Evolutionary conservation across 345 rosid species (phyloP).

Genomic region (Aquilaria yunnanensis): DNA sequence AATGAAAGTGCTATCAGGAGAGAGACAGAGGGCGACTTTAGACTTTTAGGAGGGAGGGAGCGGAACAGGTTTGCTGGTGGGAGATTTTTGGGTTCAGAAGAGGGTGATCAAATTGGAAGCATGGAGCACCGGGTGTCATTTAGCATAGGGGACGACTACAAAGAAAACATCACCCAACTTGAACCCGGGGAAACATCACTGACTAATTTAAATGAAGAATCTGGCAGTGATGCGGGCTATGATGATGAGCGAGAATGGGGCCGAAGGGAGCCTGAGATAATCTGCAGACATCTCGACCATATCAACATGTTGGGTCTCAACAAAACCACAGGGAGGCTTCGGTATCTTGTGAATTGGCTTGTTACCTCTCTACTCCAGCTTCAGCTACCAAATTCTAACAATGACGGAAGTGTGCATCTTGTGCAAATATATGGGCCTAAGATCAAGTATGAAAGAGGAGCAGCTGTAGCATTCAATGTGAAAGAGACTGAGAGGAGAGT

Average conservation of each 20-base stretch:
- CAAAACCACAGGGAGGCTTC: slow-evolving; percentile 62
- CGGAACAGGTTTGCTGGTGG: slow-evolving; percentile 35
- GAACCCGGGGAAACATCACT: slow-evolving; percentile 60
- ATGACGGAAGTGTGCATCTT: slow-evolving; percentile 34
- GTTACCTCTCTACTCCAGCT: slow-evolving; percentile 82
- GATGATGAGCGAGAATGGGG: slow-evolving; percentile 63
- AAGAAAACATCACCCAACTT: slow-evolving; percentile 28
- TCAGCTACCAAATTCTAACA: slow-evolving; percentile 38
- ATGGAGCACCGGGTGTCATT: slow-evolving; percentile 39
- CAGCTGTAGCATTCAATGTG: slow-evolving; percentile 58
- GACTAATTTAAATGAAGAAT: slow-evolving; percentile 45
- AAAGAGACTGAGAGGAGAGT: slow-evolving; percentile 31
- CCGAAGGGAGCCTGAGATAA: slow-evolving; percentile 69
- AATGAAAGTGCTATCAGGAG: slow-evolving; percentile 60
- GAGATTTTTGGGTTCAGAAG: slow-evolving; percentile 42
- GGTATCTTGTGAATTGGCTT: slow-evolving; percentile 81
- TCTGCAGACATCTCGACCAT: slow-evolving; percentile 73
- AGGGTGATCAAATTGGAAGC: slow-evolving; percentile 36
- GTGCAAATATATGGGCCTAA: slow-evolving; percentile 69
- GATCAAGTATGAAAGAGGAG: slow-evolving; percentile 67
- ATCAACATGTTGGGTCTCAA: slow-evolving; percentile 71
- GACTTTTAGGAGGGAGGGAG: slow-evolving; percentile 57
- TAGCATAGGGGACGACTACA: slow-evolving; percentile 34
- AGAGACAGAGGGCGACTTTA: slow-evolving; percentile 66
- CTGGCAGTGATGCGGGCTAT: slow-evolving; percentile 39